Evolutionary conservation across 177 flowering plant genomes (phyloP).

Genomic region (Vitis hybrid): DNA sequence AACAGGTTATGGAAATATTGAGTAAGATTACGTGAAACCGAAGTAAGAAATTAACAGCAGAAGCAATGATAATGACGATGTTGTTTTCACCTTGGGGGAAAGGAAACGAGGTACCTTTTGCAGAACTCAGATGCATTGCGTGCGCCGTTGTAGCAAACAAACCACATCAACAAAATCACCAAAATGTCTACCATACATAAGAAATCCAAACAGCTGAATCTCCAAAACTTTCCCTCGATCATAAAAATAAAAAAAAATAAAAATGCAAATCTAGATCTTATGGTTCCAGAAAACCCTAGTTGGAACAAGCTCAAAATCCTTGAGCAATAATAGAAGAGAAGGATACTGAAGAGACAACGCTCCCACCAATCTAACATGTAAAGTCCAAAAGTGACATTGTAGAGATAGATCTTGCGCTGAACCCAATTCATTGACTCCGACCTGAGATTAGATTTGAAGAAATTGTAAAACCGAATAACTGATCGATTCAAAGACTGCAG

Average conservation of each 20-base stretch:
- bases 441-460: too few species aligned
- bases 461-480: too few species aligned
- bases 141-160: slow-evolving; percentile 22
- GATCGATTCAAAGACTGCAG: too few species aligned
- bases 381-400: slow-evolving; percentile 52
- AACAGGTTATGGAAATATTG: too few species aligned
- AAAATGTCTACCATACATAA: slow-evolving; percentile 20
- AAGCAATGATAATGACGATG: background rate
- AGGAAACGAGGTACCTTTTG: slow-evolving; percentile 10
- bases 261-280: too few species aligned
- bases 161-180: slow-evolving; percentile 35
- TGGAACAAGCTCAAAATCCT: too few species aligned
- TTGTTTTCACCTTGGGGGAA: background rate
- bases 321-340: slow-evolving; percentile 1
- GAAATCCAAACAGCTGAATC: background rate
- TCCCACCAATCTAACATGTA: slow-evolving; percentile 59
- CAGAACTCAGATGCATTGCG: slow-evolving; percentile 11
- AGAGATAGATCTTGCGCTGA: slow-evolving; percentile 50
- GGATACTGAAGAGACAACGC: slow-evolving; percentile 55
- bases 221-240: too few species aligned
- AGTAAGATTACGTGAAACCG: too few species aligned
- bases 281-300: too few species aligned
- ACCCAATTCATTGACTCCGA: slow-evolving; percentile 36
- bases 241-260: too few species aligned
- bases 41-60: too few species aligned